These are phyloP conservation scores for Brassica napus DNA, from an alignment of 345 rosid genomes.

Conservation along the genomic window DNA sequence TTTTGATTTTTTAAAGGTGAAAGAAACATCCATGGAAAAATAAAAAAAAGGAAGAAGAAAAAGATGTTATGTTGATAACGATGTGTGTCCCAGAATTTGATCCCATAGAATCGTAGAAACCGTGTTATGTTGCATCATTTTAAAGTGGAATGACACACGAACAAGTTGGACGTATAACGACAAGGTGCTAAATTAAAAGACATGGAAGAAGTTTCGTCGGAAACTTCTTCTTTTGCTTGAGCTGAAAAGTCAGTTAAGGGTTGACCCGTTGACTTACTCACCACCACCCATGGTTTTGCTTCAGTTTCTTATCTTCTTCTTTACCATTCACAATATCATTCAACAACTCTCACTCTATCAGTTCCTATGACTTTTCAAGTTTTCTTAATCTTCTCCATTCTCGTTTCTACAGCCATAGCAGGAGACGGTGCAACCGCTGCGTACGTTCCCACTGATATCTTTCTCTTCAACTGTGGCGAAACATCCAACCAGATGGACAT, in stretches of 20 bases:
- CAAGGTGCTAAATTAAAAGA: background rate
- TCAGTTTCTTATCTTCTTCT: background rate
- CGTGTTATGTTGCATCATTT: too few species aligned
- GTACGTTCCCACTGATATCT: conserved; percentile 9
- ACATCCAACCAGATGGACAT: background rate
- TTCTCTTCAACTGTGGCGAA: conserved; percentile 27
- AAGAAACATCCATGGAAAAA: too few species aligned
- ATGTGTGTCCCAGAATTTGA: too few species aligned
- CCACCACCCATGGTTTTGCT: background rate
- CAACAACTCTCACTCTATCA: background rate
- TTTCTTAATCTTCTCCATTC: background rate
- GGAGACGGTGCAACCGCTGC: background rate
- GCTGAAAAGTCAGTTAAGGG: conserved; percentile 23
- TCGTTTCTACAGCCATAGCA: background rate
- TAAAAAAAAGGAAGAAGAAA: too few species aligned
- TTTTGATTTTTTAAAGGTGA: too few species aligned
- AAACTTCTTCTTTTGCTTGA: conserved; percentile 6
- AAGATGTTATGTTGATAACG: too few species aligned
- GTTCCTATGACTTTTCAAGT: background rate
- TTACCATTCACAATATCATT: background rate
- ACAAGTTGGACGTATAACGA: background rate
- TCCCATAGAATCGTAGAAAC: too few species aligned
- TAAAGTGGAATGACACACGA: background rate
- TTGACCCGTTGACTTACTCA: conserved; percentile 10
- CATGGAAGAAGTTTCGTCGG: background rate